Evolutionary conservation across 306 rosid genomes (phyloP).

Genomic region (Sicyos baderoa): DNA sequence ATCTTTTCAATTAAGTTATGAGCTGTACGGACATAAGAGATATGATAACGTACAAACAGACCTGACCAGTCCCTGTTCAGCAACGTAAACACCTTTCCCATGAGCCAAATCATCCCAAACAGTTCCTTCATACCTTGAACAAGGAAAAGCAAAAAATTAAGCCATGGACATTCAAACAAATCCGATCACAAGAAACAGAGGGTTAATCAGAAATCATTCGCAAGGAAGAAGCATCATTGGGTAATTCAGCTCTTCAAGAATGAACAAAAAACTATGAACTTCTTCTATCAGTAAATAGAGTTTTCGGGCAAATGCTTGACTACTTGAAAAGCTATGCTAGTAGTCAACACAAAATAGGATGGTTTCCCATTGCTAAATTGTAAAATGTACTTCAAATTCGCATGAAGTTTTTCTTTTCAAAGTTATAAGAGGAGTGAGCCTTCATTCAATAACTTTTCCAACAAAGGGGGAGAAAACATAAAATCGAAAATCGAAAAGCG

Average conservation of each 20-base stretch:
- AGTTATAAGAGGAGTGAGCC: neutral
- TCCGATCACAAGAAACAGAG: neutral
- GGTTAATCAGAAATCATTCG: neutral
- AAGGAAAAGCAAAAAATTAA: neutral
- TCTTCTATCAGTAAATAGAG: neutral
- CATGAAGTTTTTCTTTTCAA: neutral
- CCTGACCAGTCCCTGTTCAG: conserved; percentile 67
- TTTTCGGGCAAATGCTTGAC: neutral
- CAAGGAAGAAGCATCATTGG: conserved; percentile 2
- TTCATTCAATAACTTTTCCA: neutral
- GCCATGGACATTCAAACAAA: neutral
- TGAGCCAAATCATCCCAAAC: conserved; percentile 97
- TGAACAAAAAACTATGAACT: neutral
- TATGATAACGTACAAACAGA: conserved; percentile 28
- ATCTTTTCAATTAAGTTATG: neutral
- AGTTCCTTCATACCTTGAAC: conserved; percentile 82
- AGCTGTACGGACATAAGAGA: neutral
- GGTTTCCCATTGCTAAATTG: neutral
- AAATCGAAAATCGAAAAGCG: neutral
- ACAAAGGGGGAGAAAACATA: neutral
- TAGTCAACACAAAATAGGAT: neutral
- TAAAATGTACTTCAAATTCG: neutral
- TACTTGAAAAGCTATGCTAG: neutral
- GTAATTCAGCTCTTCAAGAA: neutral
- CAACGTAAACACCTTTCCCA: conserved; percentile 79